A percentile compares a stretch with the other conserved stretches of the same genome.
These are phyloP conservation scores for Apophysomyces ossiformis DNA, from an alignment of 371 early-diverging fungal species.

Conservation along the genomic window DNA sequence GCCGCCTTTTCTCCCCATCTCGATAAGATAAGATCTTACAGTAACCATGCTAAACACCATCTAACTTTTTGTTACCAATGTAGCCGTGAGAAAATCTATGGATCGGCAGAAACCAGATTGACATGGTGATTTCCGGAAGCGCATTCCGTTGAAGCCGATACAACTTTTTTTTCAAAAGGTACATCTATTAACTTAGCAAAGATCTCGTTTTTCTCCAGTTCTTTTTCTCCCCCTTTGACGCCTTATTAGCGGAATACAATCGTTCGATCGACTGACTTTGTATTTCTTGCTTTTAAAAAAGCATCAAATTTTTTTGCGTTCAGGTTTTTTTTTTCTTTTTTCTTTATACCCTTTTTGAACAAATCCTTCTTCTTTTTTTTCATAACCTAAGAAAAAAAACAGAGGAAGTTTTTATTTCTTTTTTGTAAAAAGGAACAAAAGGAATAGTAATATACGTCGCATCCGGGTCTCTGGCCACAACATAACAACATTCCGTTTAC, in stretches of 20 bases:
- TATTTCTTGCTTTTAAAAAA: background rate
- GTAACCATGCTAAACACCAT: no score
- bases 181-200: no score
- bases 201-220: no score
- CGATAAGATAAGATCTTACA: conserved; percentile 1
- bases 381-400: conserved; percentile 3
- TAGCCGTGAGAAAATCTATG: conserved; percentile 5
- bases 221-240: no score
- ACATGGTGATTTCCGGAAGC: background rate
- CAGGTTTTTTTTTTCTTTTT: background rate
- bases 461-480: conserved; percentile 58
- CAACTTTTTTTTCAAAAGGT: background rate
- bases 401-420: conserved; percentile 7
- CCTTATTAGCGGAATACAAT: background rate
- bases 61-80: no score
- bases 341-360: background rate
- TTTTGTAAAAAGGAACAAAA: conserved; percentile 4
- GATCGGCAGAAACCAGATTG: no score
- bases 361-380: conserved; percentile 12
- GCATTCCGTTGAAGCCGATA: conserved; percentile 1
- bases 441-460: conserved; percentile 1
- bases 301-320: background rate
- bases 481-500: conserved; percentile 17
- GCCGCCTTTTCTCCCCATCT: background rate
- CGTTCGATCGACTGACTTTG: background rate